These are phyloP conservation scores for Clohesyomyces aquaticus DNA, from an alignment of 495 filamentous ascomycete genomes.

Conservation along the genomic window DNA sequence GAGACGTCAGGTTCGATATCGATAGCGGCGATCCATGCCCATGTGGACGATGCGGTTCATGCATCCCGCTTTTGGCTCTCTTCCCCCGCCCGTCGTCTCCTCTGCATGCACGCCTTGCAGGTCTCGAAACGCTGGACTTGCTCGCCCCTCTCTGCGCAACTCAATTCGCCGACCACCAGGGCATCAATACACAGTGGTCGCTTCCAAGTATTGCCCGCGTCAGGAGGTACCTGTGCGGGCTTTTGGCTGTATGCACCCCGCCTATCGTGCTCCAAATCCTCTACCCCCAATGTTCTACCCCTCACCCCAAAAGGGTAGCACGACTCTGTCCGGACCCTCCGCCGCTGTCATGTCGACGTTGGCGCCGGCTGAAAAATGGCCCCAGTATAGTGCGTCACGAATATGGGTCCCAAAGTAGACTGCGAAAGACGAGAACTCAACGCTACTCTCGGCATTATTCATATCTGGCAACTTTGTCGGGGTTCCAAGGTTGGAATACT, in stretches of 20 bases:
- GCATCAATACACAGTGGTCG: background rate
- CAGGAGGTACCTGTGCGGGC: background rate
- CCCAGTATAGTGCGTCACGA: background rate
- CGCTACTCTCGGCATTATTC: background rate
- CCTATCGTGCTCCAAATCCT: conserved; percentile 20
- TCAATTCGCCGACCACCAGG: background rate
- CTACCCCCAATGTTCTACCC: conserved; percentile 25
- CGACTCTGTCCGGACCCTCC: background rate
- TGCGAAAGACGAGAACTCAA: background rate
- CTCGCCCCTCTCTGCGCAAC: background rate
- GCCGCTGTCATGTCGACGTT: background rate
- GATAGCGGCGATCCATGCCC: background rate
- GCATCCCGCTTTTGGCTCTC: background rate
- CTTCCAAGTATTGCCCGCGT: background rate
- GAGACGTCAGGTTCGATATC: background rate
- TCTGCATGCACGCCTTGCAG: no score
- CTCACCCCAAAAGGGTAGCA: conserved; percentile 10
- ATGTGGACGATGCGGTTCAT: conserved; percentile 11
- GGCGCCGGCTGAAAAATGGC: conserved; percentile 3
- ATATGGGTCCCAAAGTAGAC: background rate
- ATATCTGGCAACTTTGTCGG: background rate
- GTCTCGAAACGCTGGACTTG: conserved; percentile 1
- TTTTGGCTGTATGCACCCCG: conserved; percentile 19
- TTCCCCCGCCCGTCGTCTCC: background rate
- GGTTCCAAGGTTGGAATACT: background rate